phyloP scores from a whole-genome alignment of 345 rosid genomes.

The Pelargonium nanum region DNA sequence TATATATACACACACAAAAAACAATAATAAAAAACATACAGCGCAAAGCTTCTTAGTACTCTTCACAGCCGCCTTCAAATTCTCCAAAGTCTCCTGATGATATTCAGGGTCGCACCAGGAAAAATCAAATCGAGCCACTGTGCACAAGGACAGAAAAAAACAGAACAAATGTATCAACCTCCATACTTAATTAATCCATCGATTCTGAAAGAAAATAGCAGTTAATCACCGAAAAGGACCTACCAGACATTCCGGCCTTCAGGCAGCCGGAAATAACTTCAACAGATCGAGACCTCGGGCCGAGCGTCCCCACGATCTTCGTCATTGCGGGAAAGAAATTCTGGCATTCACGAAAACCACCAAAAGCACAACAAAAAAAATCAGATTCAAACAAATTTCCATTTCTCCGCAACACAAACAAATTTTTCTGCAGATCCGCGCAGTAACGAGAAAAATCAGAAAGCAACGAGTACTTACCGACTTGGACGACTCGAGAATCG shows the following conservation, averaged over 20 bases:
- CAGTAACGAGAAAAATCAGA: background rate
- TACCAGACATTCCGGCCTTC: constrained; percentile 92
- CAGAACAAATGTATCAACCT: background rate
- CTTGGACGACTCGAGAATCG: constrained; percentile 92
- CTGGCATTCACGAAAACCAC: constrained; percentile 22
- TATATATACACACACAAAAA: background rate
- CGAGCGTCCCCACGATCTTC: constrained; percentile 91
- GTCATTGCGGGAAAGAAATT: constrained; percentile 93
- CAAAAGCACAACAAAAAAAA: background rate
- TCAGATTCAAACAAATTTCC: constrained; percentile 1
- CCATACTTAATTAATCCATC: background rate
- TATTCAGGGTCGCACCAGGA: constrained; percentile 72
- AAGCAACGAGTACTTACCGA: constrained; percentile 36
- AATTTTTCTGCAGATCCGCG: background rate
- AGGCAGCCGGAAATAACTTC: constrained; percentile 68
- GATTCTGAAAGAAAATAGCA: background rate
- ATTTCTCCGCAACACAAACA: background rate
- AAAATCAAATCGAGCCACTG: constrained; percentile 90
- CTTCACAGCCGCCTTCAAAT: constrained; percentile 67
- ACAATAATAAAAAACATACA: constrained; percentile 25
- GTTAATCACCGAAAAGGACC: background rate
- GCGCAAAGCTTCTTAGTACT: constrained; percentile 83
- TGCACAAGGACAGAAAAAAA: background rate
- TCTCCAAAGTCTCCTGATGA: constrained; percentile 82
- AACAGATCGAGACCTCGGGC: constrained; percentile 69